Evolutionary conservation across 306 rosid species (phyloP), one percentile per base, ranked within the genome.

Genomic region (Cucumis melo): DNA sequence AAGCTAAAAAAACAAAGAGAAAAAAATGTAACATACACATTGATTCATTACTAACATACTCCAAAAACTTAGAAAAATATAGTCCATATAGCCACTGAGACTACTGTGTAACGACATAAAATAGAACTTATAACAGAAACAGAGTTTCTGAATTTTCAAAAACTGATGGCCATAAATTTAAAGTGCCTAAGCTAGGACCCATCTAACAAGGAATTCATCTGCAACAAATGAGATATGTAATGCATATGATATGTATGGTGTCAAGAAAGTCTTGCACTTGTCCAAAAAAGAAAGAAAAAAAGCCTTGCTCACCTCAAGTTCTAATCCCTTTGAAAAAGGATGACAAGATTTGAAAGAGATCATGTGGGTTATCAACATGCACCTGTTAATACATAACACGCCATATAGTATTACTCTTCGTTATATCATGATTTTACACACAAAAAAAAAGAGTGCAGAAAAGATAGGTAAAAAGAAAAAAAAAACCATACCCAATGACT

Each of bases 351-450:
- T 87, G 86, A 78, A 94, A 94, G 58, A 94, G 95, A 39, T 96
- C 98, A 65, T 94, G 97, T 12, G 97, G 97, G 74, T 94, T 91
- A 86, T 94, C 98, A 4, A 97, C 83, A 54, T 91, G 97, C 50
- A 94, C 97, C 97, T 93, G 93, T 87, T 61, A 15, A 82, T 56
- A 32, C 1, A 50, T n/a, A 15, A 15, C n/a, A 76, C 24, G 36
- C 44, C 71, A 41, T 20, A 76, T 11, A 41, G 12, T 72, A 16
- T 54, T 23, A 32, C 70, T 75, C 50, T 10, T 36, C 15, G 41
- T 34, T 20, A 16, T 44, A 44, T 58, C 24, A n/a, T n/a, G n/a
- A 48, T 10, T 67, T 41, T 10, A 67, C 54, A n/a, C n/a, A n/a
- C n/a, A n/a, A n/a, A 41, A 11, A n/a, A 67, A 66, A 42, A 3